Base-by-base conservation (phyloP, 805 yeast species). In the Metschnikowia kunwiensis region DNA sequence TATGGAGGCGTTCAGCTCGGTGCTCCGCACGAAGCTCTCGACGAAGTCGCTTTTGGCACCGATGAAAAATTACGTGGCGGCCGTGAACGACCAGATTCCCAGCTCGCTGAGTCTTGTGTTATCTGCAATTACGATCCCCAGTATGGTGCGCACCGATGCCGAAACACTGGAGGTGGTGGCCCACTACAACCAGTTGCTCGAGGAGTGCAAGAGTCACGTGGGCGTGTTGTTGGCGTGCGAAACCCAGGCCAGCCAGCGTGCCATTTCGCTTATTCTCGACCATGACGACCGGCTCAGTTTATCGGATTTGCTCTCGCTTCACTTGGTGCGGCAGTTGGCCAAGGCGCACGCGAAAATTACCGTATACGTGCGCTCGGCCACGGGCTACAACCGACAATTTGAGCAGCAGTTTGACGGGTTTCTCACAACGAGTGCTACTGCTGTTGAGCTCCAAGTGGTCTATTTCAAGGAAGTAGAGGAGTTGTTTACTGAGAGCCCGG, bases 141-240 rank as follows among this genome's bases (percentile, higher is more conserved):
- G 44, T 27, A 23, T 42, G 22, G 24, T 43, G 7, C 30, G 42
- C 17, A 24, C 39, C 10, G 49, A 43, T 5, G 34, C 47, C 15
- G 51, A 45, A 42, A 42, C 36, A 30, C 37, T 31, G 6, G 43
- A 38, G 12, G 13, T 16, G 7, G 58, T 42, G 20, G 22, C 39
- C 6, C 47, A 60, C 33, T 60, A 51, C 49, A 51, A 43, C 29
- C 54, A 50, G 26, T 45, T 63, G n/a, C 51, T 61, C 41, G 51
- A 46, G 7, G 44, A 50, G 14, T 53, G 56, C 25, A 51, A 49
- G 31, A 53, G 55, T 29, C 58, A 63, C 40, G 54, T 64, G 40
- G 71, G 64, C 2, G 50, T 65, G 23, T 50, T 65, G 27, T 46
- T 63, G 33, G n/a, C n/a, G n/a, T n/a, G n/a, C n/a, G n/a, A n/a